Evolutionary conservation across 2,329 filamentous ascomycete genomes (phyloP), one percentile per base, ranked within the genome.

Genomic region (Xylariaceae sp.): DNA sequence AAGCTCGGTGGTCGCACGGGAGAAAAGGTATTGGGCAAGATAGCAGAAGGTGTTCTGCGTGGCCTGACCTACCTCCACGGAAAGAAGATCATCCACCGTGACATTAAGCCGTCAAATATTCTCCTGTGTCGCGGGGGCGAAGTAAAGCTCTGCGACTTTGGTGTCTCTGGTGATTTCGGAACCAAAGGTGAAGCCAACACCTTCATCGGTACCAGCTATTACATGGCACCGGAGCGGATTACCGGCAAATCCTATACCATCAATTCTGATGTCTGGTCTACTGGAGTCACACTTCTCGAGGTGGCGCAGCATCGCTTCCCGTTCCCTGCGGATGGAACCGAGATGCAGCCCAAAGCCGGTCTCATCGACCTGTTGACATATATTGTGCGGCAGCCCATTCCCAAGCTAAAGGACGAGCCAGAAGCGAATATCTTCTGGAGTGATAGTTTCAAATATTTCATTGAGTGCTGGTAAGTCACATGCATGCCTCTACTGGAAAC

Each of bases 251-350:
- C 89, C 53, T 99, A 99, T 75, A 99, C 93, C 62, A 99, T 99
- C 74, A 99, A 93, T 1, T 96, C 92, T 6, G 94, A 99, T 68
- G 94, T 99, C 58, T 99, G 94, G 94, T 97, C 92, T 48, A 87
- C 96, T 6, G 94, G 94, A 64, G 94, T 99, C 56, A 97, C 94
- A 1, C 77, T 99, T 53, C 86, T 99, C n/a, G 94, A 99, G 78
- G 94, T 99, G n/a, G 94, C 94, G 45, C 94, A 99, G 73, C 92
- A 99, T 75, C 88, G 94, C 57, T 99, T 99, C 79, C 94, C 94
- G 1, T 99, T 99, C 83, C 93, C 93, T 2, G 93, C 93, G 6
- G 94, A 97, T 71, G 93, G 93, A 56, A 95, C 92, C 4, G 92
- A 96, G 75, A 92, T 94, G 87, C 92, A 96, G 73, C 93, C 93